A percentile compares a stretch with the other conserved stretches of the same genome.
Conservation (phyloP, 1,284 basidiomycete species). For the Heliocybe sulcata region DNA sequence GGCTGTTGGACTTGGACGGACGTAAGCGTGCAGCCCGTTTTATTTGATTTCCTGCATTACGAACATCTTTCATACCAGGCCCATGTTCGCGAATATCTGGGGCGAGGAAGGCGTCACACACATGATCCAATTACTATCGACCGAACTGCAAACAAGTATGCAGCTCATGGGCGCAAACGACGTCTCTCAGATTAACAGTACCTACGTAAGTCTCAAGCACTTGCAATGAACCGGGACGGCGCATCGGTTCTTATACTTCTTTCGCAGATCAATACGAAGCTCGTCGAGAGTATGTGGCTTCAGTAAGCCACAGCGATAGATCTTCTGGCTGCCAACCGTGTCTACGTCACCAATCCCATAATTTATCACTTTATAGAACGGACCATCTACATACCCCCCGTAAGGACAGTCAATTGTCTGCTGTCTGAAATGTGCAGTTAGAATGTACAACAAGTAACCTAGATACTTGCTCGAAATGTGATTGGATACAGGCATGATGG, state of each 20-base stretch:
- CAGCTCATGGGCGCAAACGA: slow-evolving; percentile 18
- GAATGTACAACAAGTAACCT: background rate
- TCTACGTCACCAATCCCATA: background rate
- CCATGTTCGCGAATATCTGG: slow-evolving; percentile 21
- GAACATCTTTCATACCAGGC: slow-evolving; percentile 7
- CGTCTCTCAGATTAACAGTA: slow-evolving; percentile 13
- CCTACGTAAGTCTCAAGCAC: slow-evolving; percentile 14
- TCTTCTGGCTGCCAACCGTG: background rate
- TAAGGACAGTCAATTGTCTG: background rate
- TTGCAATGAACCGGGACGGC: background rate
- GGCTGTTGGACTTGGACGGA: slow-evolving; percentile 20
- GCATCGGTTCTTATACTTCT: too few species aligned
- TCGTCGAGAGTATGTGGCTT: background rate
- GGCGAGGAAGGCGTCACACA: slow-evolving; percentile 19
- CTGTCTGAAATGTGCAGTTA: background rate
- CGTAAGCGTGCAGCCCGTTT: background rate
- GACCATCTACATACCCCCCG: background rate
- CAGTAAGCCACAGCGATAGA: background rate
- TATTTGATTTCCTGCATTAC: too few species aligned
- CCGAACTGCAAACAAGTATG: slow-evolving; percentile 16
- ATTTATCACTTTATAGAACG: background rate
- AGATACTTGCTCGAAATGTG: background rate
- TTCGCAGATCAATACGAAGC: background rate
- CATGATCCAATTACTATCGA: slow-evolving; percentile 15
- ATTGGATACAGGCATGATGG: background rate